Evolutionary conservation across 768 basidiomycete species (phyloP).

Genomic region (Paxillus rubicundulus): DNA sequence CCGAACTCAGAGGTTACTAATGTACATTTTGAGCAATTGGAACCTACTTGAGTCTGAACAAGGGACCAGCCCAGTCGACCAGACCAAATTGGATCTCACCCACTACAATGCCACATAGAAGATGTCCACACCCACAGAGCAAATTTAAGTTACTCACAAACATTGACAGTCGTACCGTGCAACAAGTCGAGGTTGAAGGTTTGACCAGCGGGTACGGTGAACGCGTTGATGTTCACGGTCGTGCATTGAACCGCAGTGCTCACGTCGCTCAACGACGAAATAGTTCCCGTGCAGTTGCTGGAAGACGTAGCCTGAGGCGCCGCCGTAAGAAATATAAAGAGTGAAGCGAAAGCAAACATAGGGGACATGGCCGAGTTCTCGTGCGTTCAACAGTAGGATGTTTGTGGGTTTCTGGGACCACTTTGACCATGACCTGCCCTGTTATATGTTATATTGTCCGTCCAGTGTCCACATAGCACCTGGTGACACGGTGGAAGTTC

Average conservation of each 20-base stretch:
- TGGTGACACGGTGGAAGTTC: background rate
- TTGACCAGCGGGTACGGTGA: conserved; percentile 56
- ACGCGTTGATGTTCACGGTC: conserved; percentile 53
- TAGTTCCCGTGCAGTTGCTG: conserved; percentile 46
- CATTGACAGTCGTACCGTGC: conserved; percentile 53
- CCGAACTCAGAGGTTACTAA: background rate
- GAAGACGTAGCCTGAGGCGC: conserved; percentile 11
- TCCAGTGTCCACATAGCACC: background rate
- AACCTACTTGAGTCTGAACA: conserved; percentile 48
- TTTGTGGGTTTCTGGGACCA: background rate
- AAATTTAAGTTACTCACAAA: conserved; percentile 42
- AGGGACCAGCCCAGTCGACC: conserved; percentile 49
- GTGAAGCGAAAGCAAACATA: conserved; percentile 9
- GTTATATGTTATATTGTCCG: no score
- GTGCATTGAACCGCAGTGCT: conserved; percentile 51
- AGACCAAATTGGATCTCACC: conserved; percentile 60
- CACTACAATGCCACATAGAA: conserved; percentile 30
- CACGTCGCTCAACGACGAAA: conserved; percentile 52
- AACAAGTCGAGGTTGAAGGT: conserved; percentile 46
- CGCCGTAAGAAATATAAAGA: conserved; percentile 17
- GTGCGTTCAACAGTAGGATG: background rate
- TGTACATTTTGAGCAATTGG: background rate
- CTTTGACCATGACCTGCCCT: background rate
- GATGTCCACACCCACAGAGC: background rate
- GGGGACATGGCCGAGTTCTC: conserved; percentile 4